Evolutionary conservation across 768 basidiomycete species (phyloP).

Genomic region (Mycena rebaudengoi): DNA sequence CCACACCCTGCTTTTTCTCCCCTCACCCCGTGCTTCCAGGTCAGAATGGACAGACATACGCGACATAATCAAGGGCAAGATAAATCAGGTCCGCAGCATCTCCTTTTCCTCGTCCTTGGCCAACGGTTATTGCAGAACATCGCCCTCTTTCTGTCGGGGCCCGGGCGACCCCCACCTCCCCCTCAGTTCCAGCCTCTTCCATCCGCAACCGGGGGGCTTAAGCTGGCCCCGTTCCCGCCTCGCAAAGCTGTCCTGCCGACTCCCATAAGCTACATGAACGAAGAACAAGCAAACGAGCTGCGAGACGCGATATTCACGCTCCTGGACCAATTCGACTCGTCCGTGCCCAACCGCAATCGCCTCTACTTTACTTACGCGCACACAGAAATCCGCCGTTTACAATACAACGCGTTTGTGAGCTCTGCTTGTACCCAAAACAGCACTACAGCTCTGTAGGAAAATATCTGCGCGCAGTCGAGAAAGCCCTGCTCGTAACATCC

Average conservation of each 20-base stretch:
- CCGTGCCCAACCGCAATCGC: conserved; percentile 32
- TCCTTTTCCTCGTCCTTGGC: conserved; percentile 2
- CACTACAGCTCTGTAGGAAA: conserved; percentile 86
- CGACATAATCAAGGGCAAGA: conserved; percentile 75
- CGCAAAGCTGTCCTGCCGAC: conserved; percentile 62
- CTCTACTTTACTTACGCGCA: conserved; percentile 11
- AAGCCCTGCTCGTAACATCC: conserved; percentile 84
- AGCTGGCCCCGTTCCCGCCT: conserved; percentile 77
- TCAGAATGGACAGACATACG: conserved; percentile 76
- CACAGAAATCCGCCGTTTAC: conserved; percentile 80
- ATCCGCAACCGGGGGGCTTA: conserved; percentile 66
- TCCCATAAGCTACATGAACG: conserved; percentile 67
- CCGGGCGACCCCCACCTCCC: conserved; percentile 41
- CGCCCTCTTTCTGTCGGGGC: conserved; percentile 51
- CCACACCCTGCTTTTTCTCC: background rate
- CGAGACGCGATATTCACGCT: conserved; percentile 67
- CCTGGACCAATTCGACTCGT: conserved; percentile 82
- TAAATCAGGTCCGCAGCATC: conserved; percentile 62
- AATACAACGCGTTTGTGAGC: conserved; percentile 88
- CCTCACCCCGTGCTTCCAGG: conserved; percentile 46
- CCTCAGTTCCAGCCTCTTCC: conserved; percentile 52
- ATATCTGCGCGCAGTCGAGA: conserved; percentile 88
- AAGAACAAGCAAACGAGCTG: conserved; percentile 65
- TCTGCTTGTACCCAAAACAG: conserved; percentile 70
- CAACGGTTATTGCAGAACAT: conserved; percentile 52